Base-by-base conservation (phyloP, 495 filamentous ascomycete species). In the Aspergillus campestris region DNA sequence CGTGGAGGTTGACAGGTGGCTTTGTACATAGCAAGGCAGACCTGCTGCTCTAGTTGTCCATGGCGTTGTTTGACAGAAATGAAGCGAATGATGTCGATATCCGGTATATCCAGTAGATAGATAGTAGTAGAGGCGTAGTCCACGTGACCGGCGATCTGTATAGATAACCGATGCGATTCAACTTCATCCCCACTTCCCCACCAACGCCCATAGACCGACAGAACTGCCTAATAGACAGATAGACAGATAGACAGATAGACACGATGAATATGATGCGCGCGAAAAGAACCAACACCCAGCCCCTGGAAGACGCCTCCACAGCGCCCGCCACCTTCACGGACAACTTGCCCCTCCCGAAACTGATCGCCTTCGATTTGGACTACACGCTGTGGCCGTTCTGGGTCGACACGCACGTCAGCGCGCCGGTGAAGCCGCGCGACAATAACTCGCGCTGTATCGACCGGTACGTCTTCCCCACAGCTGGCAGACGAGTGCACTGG, bases 301-400 rank as follows among this genome's bases (percentile, higher is more conserved):
- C 59, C 0, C 47, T 66, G 10, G 67, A 71, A 38, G 68, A 73
- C 40, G 40, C 61, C 50, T 65, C 65, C 10, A 60, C 60, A 33
- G 58, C 66, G 34, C 80, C 80, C 6, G 58, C 69, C 32, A 87
- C 83, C 15, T 81, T 95, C 60, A 76, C 65, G 39, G 90, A 98
- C 64, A 81, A 80, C 45, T 76, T 79, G 0, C 85, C 88, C 1
- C 80, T 98, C 3, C 92, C 92, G 0, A 87, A 83, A 50, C 67
- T 94, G 48, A 77, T 98, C 49, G 83, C 85, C 45, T 94, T 98
- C 67, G 92, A 98, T 62, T 77, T 96, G 40, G 92, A 98, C 72
- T 96, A 95, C 71, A 98, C 92, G 0, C 74, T 98, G 1, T 96
- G 92, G 92, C 88, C 89, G 3, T 95, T 94, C 71, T 98, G 91